Conservation (phyloP, 352 stramenopile genomes). For the Globisporangium spiculum region DNA sequence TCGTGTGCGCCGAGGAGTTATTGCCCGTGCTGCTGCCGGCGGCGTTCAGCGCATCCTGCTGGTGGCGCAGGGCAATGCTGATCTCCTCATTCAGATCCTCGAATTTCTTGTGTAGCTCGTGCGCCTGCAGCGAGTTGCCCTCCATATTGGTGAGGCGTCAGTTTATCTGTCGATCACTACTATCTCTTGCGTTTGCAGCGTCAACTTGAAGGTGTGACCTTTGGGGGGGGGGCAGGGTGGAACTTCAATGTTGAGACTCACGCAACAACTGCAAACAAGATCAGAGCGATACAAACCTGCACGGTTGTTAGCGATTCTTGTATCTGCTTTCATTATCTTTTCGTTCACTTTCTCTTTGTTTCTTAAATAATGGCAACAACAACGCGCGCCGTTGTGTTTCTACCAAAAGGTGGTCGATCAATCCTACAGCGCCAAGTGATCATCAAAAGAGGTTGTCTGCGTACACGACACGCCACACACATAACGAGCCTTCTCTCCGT, state of each 20-base stretch:
- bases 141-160: slow-evolving; percentile 28
- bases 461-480: slow-evolving; percentile 8
- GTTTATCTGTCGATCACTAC: not conserved
- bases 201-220: slow-evolving; percentile 10
- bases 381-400: not conserved
- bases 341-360: not conserved
- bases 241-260: not conserved
- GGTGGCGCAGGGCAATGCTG: slow-evolving; percentile 38
- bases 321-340: not conserved
- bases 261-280: too few relatives aligned
- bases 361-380: slow-evolving; percentile 12
- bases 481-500: slow-evolving; percentile 1
- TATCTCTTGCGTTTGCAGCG: not conserved
- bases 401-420: not conserved
- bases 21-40: slow-evolving; percentile 15
- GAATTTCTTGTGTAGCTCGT: slow-evolving; percentile 74
- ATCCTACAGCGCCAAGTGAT: not conserved
- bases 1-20: slow-evolving; percentile 15
- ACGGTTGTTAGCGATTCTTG: not conserved
- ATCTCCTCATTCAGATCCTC: slow-evolving; percentile 73
- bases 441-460: slow-evolving; percentile 1
- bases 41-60: slow-evolving; percentile 38
- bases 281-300: not conserved
- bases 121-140: slow-evolving; percentile 41
- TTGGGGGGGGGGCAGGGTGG: not conserved